Conservation (phyloP, 345 rosid species). For the Erysimum cheiranthoides region DNA sequence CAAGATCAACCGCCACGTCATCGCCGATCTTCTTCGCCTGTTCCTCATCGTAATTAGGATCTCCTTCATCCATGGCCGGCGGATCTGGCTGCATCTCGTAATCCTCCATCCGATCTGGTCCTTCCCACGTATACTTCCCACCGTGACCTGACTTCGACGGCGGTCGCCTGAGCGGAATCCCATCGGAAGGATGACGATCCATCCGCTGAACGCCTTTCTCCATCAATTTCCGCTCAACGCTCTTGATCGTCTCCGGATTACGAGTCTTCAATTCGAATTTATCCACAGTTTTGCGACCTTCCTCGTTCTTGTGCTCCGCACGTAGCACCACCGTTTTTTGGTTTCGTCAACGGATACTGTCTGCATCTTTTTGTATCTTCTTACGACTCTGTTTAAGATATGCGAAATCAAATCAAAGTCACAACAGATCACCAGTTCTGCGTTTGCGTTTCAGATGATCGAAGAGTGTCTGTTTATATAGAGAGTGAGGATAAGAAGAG, state of each 20-base stretch:
- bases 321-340: conserved; percentile 57
- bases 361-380: background rate
- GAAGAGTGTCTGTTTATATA: conserved; percentile 18
- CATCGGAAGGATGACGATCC: conserved; percentile 81
- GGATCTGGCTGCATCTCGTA: conserved; percentile 59
- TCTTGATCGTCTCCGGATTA: conserved; percentile 63
- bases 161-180: conserved; percentile 56
- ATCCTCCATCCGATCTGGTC: conserved; percentile 56
- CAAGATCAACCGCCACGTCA: conserved; percentile 55
- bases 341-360: conserved; percentile 52
- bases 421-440: background rate
- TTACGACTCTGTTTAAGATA: background rate
- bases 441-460: background rate
- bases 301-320: conserved; percentile 54
- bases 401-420: background rate
- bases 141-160: conserved; percentile 84
- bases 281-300: conserved; percentile 56
- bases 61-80: conserved; percentile 73
- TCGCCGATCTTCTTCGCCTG: conserved; percentile 43
- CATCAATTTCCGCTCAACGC: conserved; percentile 65
- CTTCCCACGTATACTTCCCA: conserved; percentile 96
- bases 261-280: conserved; percentile 55
- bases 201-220: conserved; percentile 72
- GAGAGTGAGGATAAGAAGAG: conserved; percentile 32
- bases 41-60: conserved; percentile 82